Evolutionary conservation across 2,329 filamentous ascomycete genomes (phyloP), one percentile per base, ranked within the genome.

Genomic region (Ophiostoma angusticollis): DNA sequence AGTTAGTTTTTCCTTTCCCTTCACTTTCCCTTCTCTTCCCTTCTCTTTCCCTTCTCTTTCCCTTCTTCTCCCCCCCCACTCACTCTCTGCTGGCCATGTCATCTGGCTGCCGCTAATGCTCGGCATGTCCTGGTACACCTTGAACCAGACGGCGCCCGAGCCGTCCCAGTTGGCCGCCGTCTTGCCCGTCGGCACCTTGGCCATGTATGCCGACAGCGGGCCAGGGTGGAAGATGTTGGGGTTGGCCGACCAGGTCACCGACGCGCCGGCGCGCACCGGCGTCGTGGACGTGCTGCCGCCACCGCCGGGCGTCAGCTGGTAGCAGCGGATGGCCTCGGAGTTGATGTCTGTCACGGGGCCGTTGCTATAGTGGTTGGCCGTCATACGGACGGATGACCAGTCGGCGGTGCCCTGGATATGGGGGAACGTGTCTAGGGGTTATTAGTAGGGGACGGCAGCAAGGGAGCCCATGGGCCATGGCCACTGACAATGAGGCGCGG

Each of bases 141-240:
- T 60, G 52, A 59, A 59, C 58, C 57, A 60, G 13, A 53, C 51
- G 2, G 49, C 46, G 6, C 54, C 58, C 9, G 49, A 45, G 7
- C 54, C 55, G 38, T 55, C 51, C 52, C 54, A 59, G 9, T 43
- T 46, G 16, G 52, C 45, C 18, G 54, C 51, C 18, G 52, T 51
- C 41, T 55, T 46, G 9, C 57, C 58, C 9, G 45, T 45, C 7
- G 58, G 56, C 6, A 54, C 57, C 45, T 56, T 55, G 45, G 57
- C 56, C 49, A 60, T 51, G 49, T 57, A 59, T 25, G 54, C 52
- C 37, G 53, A 52, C 29, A 58, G 44, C 5, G 60, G 54, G 0
- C 58, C 59, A 3, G 57, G 59, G 47, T 60, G 58, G 37, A 51
- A 53, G 41, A 65, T 52, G 38, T 49, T 46, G 13, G 56, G 52